Percentiles rank a stretch among this genome's conserved stretches.
phyloP scores from a whole-genome alignment of 148 eudicot genomes.

The Fallopia convolvulus region DNA sequence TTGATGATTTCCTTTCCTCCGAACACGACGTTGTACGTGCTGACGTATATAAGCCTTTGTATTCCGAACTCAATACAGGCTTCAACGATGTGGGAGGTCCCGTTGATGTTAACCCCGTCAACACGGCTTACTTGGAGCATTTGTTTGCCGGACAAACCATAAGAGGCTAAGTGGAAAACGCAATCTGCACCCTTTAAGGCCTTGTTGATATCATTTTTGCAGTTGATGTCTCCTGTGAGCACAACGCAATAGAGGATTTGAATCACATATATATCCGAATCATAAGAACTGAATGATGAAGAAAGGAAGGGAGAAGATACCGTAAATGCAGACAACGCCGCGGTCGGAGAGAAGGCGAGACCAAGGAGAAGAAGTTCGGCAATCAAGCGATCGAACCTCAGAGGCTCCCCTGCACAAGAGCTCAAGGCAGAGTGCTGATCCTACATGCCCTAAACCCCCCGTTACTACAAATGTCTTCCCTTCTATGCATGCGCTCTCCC shows the following conservation, averaged over 20 bases:
- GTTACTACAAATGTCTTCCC: conserved; percentile 68
- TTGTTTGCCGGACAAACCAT: conserved; percentile 96
- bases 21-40: conserved; percentile 79
- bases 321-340: conserved; percentile 38
- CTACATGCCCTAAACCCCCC: conserved; percentile 76
- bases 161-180: conserved; percentile 90
- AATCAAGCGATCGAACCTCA: conserved; percentile 56
- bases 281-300: background rate
- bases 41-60: conserved; percentile 78
- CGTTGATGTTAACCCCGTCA: conserved; percentile 65
- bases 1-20: conserved; percentile 77
- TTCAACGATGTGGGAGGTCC: conserved; percentile 70
- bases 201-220: conserved; percentile 57
- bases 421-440: conserved; percentile 70
- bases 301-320: conserved; percentile 15
- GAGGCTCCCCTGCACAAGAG: conserved; percentile 67
- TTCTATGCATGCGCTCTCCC: conserved; percentile 87
- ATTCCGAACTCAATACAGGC: conserved; percentile 62
- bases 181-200: conserved; percentile 74
- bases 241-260: background rate
- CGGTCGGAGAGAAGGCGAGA: conserved; percentile 30
- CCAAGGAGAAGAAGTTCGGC: conserved; percentile 46
- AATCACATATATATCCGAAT: background rate
- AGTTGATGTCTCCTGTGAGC: conserved; percentile 52
- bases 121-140: conserved; percentile 87